Evolutionary conservation across 164 flowering plant species (phyloP), one percentile per base, ranked within the genome.

Genomic region (Aristolochia californica): DNA sequence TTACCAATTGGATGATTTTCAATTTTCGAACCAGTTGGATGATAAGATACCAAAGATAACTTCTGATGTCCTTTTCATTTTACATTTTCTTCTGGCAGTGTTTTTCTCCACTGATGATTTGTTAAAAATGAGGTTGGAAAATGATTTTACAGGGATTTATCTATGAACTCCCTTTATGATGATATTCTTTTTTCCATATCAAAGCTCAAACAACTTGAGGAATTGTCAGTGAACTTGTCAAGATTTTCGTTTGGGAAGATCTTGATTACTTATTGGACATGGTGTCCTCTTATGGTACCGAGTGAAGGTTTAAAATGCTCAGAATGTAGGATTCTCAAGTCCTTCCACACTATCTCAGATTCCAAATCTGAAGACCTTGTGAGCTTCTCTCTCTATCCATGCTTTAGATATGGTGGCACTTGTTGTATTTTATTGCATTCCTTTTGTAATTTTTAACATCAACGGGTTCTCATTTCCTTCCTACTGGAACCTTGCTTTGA

Each of bases 311-410:
- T 5, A 49, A 7, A 1, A 22, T 22, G n/a, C n/a, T n/a, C 23
- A 48, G 22, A 7, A n/a, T 66, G 56, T 78, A 88, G 97, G 74
- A 72, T 66, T 67, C 55, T 88, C 76, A 87, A 84, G 77, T 20
- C 95, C 98, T 49, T 80, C 98, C 5, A 91, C 93, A 4, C 62
- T 91, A 45, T 80, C 95, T 0, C 98, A 88, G 65, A 80, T 87
- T 63, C 95, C 97, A 2, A 88, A 84, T 62, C 77, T 91, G 43
- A 91, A 85, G 50, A 83, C 81, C 1, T 71, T 91, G 98, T 91
- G 44, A 74, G 90, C 54, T 44, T 49, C 24, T 24, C n/a, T n/a
- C 14, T 0, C 24, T 48, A 34, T 9, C 13, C 43, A 15, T 28
- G 22, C 13, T 26, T 13, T 56, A 26, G 7, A 13, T 55, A 49